Evolutionary conservation across 257 asterid species (phyloP), one percentile per base, ranked within the genome.

Genomic region (Nemophila menziesii): DNA sequence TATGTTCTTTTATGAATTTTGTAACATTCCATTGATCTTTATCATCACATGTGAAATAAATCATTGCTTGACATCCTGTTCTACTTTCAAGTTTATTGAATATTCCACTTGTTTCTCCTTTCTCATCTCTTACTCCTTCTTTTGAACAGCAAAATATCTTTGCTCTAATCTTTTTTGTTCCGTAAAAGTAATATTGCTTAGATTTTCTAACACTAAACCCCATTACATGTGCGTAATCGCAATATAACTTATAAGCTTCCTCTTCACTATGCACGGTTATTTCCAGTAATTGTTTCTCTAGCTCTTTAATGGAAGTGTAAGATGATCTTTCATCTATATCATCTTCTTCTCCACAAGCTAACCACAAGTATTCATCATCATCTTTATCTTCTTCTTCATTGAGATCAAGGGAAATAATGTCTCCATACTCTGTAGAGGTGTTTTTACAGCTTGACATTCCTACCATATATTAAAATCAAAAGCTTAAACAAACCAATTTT

Each of bases 161-260:
- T 1, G 86, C 72, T 54, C 74, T 68, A 20, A 79, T 57, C 66
- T 67, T 65, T 55, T 63, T 76, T 33, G 86, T 72, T 43, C 92
- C 92, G 66, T 57, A 68, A 62, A 79, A 79, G 56, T 79, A 79
- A 51, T 76, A 70, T 21, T 79, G 92, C 56, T 79, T 79, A 19
- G 82, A 79, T 61, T 84, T 67, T 16, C 92, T 64, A 22, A 79
- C 92, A 41, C 66, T 75, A 52, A 79, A 79, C 36, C 92, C 92
- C 70, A 70, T 39, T 11, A 72, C 78, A 44, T 70, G 78, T 7
- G 82, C 86, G 45, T 79, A 79, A 45, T 76, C 86, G 53, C 92
- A 73, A 55, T 79, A 79, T 52, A 73, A 29, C 80, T 72, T 72
- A 58, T 75, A 79, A 15, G 92, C 92, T 63, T 76, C 92, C 53